These are phyloP conservation scores for Elsinoe ampelina DNA, from an alignment of 2,329 filamentous ascomycete species.

Conservation along the genomic window DNA sequence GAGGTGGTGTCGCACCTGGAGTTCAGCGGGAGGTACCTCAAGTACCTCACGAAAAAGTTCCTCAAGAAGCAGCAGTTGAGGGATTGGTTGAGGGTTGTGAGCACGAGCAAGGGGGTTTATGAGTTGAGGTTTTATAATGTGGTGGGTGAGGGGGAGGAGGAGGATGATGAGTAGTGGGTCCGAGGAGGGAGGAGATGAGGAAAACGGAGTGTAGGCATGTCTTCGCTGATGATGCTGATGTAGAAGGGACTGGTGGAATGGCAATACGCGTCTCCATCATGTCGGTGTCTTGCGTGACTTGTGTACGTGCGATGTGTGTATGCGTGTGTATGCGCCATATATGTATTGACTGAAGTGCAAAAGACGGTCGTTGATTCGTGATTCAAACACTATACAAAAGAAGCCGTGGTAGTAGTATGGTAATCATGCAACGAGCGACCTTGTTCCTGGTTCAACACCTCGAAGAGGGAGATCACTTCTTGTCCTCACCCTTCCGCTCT, in stretches of 20 bases:
- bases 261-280: constrained; percentile 9
- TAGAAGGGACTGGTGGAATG: constrained; percentile 7
- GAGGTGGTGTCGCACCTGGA: constrained; percentile 96
- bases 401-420: neutral
- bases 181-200: neutral
- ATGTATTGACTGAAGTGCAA: neutral
- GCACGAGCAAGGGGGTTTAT: constrained; percentile 95
- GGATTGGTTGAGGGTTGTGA: constrained; percentile 99
- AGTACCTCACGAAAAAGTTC: constrained; percentile 99
- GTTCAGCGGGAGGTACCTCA: constrained; percentile 97
- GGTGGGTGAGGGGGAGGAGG: constrained; percentile 93
- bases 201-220: neutral
- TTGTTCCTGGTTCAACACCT: neutral
- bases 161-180: constrained; percentile 85
- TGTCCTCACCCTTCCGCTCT: constrained; percentile 13
- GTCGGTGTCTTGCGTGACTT: neutral
- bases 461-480: constrained; percentile 9
- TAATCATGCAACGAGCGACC: neutral
- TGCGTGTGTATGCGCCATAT: neutral
- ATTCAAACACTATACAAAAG: constrained; percentile 1
- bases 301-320: neutral
- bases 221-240: constrained; percentile 10
- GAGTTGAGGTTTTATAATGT: constrained; percentile 99
- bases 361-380: neutral
- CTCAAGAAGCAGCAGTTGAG: constrained; percentile 99